Percentiles rank a stretch among this genome's conserved stretches.
phyloP scores from a whole-genome alignment of 129 eudicot genomes.

The Ambrosia artemisiifolia region DNA sequence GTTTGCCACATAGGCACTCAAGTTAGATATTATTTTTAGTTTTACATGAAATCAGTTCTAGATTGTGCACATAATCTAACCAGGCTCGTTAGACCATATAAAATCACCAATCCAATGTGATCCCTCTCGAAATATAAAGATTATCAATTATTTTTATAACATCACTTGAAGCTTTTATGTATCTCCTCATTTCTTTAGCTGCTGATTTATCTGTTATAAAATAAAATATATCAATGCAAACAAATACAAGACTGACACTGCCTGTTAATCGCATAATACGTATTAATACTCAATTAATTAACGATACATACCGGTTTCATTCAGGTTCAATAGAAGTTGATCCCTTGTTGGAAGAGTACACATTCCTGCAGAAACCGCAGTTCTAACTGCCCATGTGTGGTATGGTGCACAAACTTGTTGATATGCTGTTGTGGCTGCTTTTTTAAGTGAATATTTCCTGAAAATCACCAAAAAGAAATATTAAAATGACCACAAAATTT shows the following conservation, averaged over 20 bases:
- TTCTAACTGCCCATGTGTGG: constrained; percentile 95
- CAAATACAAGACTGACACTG: not conserved
- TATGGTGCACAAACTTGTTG: constrained; percentile 83
- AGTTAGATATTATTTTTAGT: constrained; percentile 18
- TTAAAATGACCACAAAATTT: not conserved
- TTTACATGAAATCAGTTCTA: constrained; percentile 4
- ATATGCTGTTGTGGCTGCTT: constrained; percentile 82
- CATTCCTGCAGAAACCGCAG: constrained; percentile 99
- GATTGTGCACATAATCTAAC: constrained; percentile 8
- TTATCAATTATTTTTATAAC: constrained; percentile 72
- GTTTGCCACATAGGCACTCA: constrained; percentile 10
- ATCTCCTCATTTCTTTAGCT: constrained; percentile 77
- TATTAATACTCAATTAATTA: not conserved
- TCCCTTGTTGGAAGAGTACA: constrained; percentile 89
- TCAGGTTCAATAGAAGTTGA: constrained; percentile 69
- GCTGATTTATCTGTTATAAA: constrained; percentile 65
- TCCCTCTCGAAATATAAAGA: constrained; percentile 56
- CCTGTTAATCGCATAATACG: not conserved
- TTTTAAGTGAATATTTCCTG: constrained; percentile 57
- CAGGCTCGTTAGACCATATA: constrained; percentile 12
- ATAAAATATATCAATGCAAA: not conserved
- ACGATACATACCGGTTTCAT: constrained; percentile 63
- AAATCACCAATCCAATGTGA: constrained; percentile 80
- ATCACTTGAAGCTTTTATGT: constrained; percentile 63
- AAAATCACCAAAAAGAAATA: not conserved